Conservation (phyloP, 2,329 filamentous ascomycete species). For the Stemphylium vesicarium region DNA sequence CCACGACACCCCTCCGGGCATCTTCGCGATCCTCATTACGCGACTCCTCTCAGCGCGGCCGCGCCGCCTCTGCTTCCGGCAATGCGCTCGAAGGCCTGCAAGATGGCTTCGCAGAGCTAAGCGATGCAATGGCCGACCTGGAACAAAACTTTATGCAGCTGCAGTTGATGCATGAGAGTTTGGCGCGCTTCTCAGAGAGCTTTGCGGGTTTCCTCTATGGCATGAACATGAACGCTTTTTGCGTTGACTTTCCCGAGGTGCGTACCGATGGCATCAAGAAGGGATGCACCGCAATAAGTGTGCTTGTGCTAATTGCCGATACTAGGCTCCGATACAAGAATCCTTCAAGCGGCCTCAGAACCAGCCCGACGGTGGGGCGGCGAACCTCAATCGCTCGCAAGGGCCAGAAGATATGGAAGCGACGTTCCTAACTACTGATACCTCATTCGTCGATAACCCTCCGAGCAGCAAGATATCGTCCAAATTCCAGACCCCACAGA, state of each 20-base stretch:
- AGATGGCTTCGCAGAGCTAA: conserved; percentile 89
- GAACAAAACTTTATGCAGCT: conserved; percentile 98
- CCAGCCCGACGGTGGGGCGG: conserved; percentile 30
- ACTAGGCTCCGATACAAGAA: conserved; percentile 78
- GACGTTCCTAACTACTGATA: conserved; percentile 93
- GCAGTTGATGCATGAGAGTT: conserved; percentile 93
- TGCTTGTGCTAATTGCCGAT: not conserved
- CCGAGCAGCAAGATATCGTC: conserved; percentile 59
- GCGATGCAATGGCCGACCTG: conserved; percentile 91
- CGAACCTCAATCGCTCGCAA: conserved; percentile 30
- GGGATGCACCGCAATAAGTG: not conserved
- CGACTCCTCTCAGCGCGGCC: conserved; percentile 51
- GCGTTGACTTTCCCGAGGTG: conserved; percentile 96
- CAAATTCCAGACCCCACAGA: conserved; percentile 50
- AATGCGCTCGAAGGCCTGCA: conserved; percentile 84
- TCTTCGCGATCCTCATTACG: conserved; percentile 89
- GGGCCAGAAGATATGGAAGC: conserved; percentile 66
- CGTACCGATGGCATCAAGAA: conserved; percentile 4
- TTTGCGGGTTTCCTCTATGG: conserved; percentile 96
- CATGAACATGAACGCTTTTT: conserved; percentile 98
- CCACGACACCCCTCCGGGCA: conserved; percentile 89
- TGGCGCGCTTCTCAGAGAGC: conserved; percentile 91
- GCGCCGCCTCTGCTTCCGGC: conserved; percentile 57
- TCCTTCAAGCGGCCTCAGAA: conserved; percentile 67
- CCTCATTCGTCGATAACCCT: conserved; percentile 88